A percentile compares a stretch with the other conserved stretches of the same genome.
Evolutionary conservation across 129 eudicot genomes (phyloP).

Genomic region (Centrapalus pauciflorus): DNA sequence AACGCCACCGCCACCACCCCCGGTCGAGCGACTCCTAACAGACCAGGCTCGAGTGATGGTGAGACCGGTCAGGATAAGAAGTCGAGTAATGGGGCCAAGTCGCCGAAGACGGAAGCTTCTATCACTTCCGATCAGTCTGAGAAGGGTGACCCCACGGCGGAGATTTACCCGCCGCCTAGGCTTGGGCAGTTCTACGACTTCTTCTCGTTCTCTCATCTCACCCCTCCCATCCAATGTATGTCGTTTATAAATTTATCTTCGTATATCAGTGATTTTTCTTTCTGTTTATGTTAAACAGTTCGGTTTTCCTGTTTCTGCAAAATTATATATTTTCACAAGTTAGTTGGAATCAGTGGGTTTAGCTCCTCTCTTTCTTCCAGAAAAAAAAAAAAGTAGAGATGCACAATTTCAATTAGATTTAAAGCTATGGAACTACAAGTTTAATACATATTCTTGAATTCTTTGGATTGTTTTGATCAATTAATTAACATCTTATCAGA

Average conservation of each 20-base stretch:
- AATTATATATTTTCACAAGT: no score
- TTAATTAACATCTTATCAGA: no score
- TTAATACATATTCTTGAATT: background rate
- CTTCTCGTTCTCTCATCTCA: constrained; percentile 89
- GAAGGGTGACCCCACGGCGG: constrained; percentile 60
- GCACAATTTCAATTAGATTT: background rate
- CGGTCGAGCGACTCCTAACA: constrained; percentile 29
- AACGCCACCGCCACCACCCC: constrained; percentile 26
- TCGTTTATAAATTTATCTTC: background rate
- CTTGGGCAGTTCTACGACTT: constrained; percentile 94
- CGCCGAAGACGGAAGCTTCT: constrained; percentile 34
- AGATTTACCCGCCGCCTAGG: constrained; percentile 84
- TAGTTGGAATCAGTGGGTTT: no score
- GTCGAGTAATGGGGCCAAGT: constrained; percentile 21
- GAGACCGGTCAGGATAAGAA: constrained; percentile 37
- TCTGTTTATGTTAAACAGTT: no score
- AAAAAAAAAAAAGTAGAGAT: no score
- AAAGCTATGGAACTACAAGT: background rate
- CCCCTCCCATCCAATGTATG: constrained; percentile 92
- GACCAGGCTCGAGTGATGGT: constrained; percentile 36
- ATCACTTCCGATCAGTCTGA: constrained; percentile 39
- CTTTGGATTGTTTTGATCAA: background rate
- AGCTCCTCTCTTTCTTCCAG: no score
- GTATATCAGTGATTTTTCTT: background rate
- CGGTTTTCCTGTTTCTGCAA: no score